A percentile compares a stretch with the other conserved stretches of the same genome.
phyloP scores from a whole-genome alignment of 352 stramenopile species.

The Albugo laibachii region DNA sequence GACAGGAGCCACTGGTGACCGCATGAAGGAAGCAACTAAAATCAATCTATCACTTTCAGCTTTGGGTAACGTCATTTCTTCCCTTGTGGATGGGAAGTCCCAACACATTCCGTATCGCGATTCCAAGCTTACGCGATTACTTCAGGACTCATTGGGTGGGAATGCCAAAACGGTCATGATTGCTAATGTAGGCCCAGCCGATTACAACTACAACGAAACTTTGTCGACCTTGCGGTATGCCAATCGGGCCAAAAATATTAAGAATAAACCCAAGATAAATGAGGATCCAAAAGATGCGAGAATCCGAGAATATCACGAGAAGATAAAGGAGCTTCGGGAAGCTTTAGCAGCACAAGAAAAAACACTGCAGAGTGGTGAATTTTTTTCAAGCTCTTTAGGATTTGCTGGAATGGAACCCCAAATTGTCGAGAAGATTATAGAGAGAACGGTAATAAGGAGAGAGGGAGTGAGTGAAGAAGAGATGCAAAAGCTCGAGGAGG shows the following conservation, averaged over 20 bases:
- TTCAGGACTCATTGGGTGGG: conserved; percentile 88
- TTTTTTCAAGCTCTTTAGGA: too few relatives aligned
- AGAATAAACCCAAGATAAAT: conserved; percentile 87
- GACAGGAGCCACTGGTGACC: conserved; percentile 88
- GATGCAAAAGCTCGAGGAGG: conserved; percentile 48
- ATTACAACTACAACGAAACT: conserved; percentile 94
- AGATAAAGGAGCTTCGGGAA: conserved; percentile 34
- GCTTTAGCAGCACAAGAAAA: conserved; percentile 38
- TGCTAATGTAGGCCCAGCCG: conserved; percentile 88
- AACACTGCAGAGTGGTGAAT: conserved; percentile 4
- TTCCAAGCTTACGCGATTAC: conserved; percentile 84
- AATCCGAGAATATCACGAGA: conserved; percentile 36
- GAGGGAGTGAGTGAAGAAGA: conserved; percentile 61
- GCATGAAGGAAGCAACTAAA: conserved; percentile 87
- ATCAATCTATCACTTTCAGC: conserved; percentile 88
- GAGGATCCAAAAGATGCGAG: conserved; percentile 70
- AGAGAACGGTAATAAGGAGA: conserved; percentile 58
- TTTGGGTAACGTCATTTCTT: conserved; percentile 80
- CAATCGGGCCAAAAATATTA: conserved; percentile 87
- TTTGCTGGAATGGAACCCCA: conserved; percentile 7
- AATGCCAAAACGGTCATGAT: conserved; percentile 97
- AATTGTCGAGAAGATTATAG: conserved; percentile 40
- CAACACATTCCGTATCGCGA: conserved; percentile 92
- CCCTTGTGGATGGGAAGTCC: conserved; percentile 26
- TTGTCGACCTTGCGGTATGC: conserved; percentile 87